These are phyloP conservation scores for Schwanniomyces pseudopolymorphus DNA, from an alignment of 805 yeast genomes.

Conservation along the genomic window DNA sequence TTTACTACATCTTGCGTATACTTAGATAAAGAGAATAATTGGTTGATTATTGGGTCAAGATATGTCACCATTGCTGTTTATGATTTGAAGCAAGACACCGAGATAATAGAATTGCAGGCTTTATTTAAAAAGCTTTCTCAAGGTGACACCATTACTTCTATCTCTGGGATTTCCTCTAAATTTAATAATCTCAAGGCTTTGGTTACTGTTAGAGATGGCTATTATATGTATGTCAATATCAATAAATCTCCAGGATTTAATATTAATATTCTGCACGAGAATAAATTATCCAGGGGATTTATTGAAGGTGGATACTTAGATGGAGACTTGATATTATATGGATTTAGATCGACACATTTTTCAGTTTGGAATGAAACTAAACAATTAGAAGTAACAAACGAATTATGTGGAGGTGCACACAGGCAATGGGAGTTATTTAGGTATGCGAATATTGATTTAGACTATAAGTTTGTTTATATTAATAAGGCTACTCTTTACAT, in stretches of 20 bases:
- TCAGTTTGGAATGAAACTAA: slow-evolving; percentile 80
- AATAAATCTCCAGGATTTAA: slow-evolving; percentile 10
- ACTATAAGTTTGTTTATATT: slow-evolving; percentile 55
- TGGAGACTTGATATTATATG: slow-evolving; percentile 58
- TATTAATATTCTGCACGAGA: slow-evolving; percentile 45
- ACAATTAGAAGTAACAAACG: slow-evolving; percentile 67
- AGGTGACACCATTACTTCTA: slow-evolving; percentile 69
- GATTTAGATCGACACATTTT: slow-evolving; percentile 79
- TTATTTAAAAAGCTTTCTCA: slow-evolving; percentile 50
- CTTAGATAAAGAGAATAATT: slow-evolving; percentile 34
- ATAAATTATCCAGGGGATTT: slow-evolving; percentile 71
- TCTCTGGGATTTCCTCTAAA: slow-evolving; percentile 35
- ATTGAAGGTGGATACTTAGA: slow-evolving; percentile 68
- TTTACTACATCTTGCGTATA: slow-evolving; percentile 62
- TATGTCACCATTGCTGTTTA: slow-evolving; percentile 64
- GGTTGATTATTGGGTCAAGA: slow-evolving; percentile 68
- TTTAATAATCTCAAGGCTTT: slow-evolving; percentile 23
- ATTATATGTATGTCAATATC: slow-evolving; percentile 44
- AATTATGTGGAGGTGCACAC: slow-evolving; percentile 89
- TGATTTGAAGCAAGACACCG: slow-evolving; percentile 28
- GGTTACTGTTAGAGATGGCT: slow-evolving; percentile 68
- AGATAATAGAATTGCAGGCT: slow-evolving; percentile 16
- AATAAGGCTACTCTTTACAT: slow-evolving; percentile 49
- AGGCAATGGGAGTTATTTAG: slow-evolving; percentile 68
- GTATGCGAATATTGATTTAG: slow-evolving; percentile 13